Conservation (phyloP, 192 early-diverging fungal genomes). For the Backusella westeae region DNA sequence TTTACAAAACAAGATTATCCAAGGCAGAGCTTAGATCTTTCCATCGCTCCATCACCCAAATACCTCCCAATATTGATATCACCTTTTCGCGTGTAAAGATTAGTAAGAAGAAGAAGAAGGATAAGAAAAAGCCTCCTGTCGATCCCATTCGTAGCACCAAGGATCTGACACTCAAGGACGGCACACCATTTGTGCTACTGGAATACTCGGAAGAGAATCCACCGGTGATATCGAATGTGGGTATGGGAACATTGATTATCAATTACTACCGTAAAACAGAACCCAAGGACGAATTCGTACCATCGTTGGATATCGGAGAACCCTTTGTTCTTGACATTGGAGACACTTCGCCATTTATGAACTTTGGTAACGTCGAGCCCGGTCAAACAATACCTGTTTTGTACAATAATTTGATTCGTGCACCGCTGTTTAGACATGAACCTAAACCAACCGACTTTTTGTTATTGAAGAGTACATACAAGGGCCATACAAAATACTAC, state of each 20-base stretch:
- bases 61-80: conserved; percentile 56
- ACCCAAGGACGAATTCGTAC: conserved; percentile 75
- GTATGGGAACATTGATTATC: conserved; percentile 92
- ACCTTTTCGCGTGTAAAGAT: conserved; percentile 75
- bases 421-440: conserved; percentile 84
- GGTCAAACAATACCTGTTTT: conserved; percentile 87
- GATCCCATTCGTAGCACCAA: conserved; percentile 78
- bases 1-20: conserved; percentile 80
- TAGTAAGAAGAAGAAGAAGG: conserved; percentile 72
- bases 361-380: conserved; percentile 91
- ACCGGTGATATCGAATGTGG: conserved; percentile 84
- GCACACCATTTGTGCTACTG: conserved; percentile 74
- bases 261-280: conserved; percentile 95
- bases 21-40: conserved; percentile 83
- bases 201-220: conserved; percentile 99
- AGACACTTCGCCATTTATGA: conserved; percentile 91
- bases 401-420: conserved; percentile 94
- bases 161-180: conserved; percentile 89
- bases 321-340: conserved; percentile 83
- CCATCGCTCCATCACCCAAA: conserved; percentile 80
- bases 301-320: conserved; percentile 80
- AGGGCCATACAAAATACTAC: conserved; percentile 82
- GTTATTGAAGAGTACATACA: conserved; percentile 73
- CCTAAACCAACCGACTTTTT: conserved; percentile 78
- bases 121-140: conserved; percentile 63